Evolutionary conservation across 2,329 filamentous ascomycete species (phyloP).

Genomic region (Sarocladium kiliense): DNA sequence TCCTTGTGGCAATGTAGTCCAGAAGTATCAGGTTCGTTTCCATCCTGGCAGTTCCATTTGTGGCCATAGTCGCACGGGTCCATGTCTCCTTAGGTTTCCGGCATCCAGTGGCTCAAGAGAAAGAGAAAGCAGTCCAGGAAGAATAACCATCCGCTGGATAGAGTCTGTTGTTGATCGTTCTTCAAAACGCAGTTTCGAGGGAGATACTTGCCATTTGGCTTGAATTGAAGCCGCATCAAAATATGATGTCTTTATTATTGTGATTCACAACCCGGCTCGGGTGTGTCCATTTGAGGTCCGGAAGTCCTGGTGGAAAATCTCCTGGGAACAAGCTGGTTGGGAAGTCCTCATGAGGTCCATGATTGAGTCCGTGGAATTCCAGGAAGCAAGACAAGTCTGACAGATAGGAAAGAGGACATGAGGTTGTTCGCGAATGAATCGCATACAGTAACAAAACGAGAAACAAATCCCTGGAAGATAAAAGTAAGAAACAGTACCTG

Average conservation of each 20-base stretch:
- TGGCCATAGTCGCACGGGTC: neutral
- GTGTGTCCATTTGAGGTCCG: neutral
- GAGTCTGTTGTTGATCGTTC: slow-evolving; percentile 1
- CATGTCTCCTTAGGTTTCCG: neutral
- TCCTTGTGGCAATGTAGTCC: neutral
- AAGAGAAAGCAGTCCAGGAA: slow-evolving; percentile 7
- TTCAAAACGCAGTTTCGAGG: neutral
- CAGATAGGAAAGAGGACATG: slow-evolving; percentile 22
- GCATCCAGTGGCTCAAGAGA: slow-evolving; percentile 1
- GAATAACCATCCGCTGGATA: neutral
- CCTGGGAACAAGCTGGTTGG: neutral
- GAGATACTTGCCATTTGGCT: slow-evolving; percentile 8
- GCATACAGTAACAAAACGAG: slow-evolving; percentile 19
- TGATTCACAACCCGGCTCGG: slow-evolving; percentile 7
- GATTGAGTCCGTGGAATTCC: neutral
- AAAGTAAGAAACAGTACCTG: slow-evolving; percentile 54
- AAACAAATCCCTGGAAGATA: slow-evolving; percentile 25
- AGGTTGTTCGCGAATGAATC: slow-evolving; percentile 23
- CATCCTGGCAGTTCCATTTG: neutral
- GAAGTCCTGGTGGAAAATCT: neutral
- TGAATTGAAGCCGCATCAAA: slow-evolving; percentile 5
- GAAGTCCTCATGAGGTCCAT: neutral
- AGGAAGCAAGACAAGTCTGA: slow-evolving; percentile 12
- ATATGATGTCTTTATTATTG: slow-evolving; percentile 3
- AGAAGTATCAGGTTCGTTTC: neutral